Conservation (phyloP, 805 yeast genomes). For the Ascoidea asiatica region DNA sequence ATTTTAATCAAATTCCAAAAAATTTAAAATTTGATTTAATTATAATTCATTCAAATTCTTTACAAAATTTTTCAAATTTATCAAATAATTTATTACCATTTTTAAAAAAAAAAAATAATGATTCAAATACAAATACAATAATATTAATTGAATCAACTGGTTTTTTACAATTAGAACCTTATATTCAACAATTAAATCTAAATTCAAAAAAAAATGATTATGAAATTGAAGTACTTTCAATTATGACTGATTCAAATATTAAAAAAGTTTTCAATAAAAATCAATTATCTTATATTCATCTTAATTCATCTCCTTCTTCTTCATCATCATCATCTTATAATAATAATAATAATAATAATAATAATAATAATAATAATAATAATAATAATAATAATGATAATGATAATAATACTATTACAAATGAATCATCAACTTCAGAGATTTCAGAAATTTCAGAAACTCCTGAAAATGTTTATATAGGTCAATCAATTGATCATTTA, state of each 20-base stretch:
- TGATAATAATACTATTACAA: slow-evolving; percentile 15
- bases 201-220: slow-evolving; percentile 18
- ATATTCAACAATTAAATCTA: slow-evolving; percentile 30
- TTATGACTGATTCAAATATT: slow-evolving; percentile 51
- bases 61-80: slow-evolving; percentile 35
- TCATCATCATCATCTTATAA: too few species aligned
- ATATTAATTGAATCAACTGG: slow-evolving; percentile 59
- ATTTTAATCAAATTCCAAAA: slow-evolving; percentile 10
- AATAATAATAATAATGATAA: slow-evolving; percentile 14
- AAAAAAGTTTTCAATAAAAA: slow-evolving; percentile 18
- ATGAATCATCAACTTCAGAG: slow-evolving; percentile 16
- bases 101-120: slow-evolving; percentile 14
- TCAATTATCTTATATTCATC: slow-evolving; percentile 21
- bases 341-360: slow-evolving; percentile 23
- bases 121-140: slow-evolving; percentile 32
- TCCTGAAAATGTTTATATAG: slow-evolving; percentile 20
- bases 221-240: slow-evolving; percentile 29
- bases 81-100: slow-evolving; percentile 24
- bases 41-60: slow-evolving; percentile 31
- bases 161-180: slow-evolving; percentile 60
- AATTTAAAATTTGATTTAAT: slow-evolving; percentile 25
- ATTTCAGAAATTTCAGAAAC: slow-evolving; percentile 18
- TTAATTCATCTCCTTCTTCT: too few species aligned
- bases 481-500: slow-evolving; percentile 3
- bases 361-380: slow-evolving; percentile 28